phyloP scores from a whole-genome alignment of 139 green algal genomes.

The Chlamydomonas sp. region DNA sequence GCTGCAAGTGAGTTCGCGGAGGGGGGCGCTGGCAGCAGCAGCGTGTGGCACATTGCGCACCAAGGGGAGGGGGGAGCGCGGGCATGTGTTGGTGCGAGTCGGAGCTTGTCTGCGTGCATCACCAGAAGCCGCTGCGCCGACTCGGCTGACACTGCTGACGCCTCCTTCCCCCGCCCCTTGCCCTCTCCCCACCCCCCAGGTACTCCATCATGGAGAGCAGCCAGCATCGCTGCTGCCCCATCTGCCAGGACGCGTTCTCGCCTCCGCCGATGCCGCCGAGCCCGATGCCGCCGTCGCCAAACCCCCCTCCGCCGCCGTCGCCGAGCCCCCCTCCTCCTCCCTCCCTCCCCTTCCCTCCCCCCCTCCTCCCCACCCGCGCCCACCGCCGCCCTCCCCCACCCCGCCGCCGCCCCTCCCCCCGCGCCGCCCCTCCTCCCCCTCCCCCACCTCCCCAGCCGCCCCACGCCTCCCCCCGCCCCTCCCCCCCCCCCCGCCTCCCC shows the following conservation, averaged over 20 bases:
- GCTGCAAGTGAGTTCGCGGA: constrained; percentile 1
- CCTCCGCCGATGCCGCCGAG: neutral
- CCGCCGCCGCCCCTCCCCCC: neutral
- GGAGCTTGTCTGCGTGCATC: too few species aligned
- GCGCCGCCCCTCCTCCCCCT: neutral
- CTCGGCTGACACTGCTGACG: too few species aligned
- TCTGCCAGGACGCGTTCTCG: neutral
- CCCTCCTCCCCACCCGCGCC: neutral
- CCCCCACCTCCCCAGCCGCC: constrained; percentile 13
- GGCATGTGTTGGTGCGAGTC: too few species aligned
- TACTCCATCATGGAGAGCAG: constrained; percentile 15
- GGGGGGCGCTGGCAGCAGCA: too few species aligned
- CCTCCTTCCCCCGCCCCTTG: too few species aligned
- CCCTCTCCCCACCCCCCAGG: too few species aligned
- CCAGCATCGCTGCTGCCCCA: constrained; percentile 21
- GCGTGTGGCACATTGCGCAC: too few species aligned
- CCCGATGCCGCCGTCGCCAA: neutral
- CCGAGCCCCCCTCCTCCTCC: neutral
- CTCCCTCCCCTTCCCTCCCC: neutral
- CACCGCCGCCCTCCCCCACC: neutral
- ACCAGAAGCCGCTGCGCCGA: too few species aligned
- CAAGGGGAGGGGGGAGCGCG: too few species aligned
- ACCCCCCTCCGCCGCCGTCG: neutral
- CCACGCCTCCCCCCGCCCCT: constrained; percentile 16
- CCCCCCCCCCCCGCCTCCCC: constrained; percentile 3